Conservation (phyloP, 129 eudicot species). For the Saposhnikovia divaricata region DNA sequence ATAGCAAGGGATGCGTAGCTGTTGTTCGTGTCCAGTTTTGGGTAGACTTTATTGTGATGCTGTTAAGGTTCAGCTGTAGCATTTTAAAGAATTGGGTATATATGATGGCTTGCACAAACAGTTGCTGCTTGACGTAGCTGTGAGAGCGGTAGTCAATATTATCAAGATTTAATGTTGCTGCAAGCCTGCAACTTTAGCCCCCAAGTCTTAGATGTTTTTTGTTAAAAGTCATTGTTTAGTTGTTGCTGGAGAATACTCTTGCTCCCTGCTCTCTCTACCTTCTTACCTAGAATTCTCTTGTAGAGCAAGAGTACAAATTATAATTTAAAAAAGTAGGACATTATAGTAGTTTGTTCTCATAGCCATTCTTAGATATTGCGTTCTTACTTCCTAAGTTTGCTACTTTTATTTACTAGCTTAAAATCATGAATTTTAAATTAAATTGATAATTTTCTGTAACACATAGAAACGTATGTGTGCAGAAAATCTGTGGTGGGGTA, state of each 20-base stretch:
- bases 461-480: too few relatives aligned
- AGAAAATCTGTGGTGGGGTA: too few relatives aligned
- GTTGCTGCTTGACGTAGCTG: constrained; percentile 2
- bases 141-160: not conserved
- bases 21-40: not conserved
- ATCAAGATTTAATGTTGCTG: not conserved
- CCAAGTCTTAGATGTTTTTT: not conserved
- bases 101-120: constrained; percentile 4
- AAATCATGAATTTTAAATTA: too few relatives aligned
- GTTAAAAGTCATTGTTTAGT: not conserved
- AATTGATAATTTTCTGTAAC: too few relatives aligned
- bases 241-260: not conserved
- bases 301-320: not conserved
- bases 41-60: constrained; percentile 1
- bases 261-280: not conserved
- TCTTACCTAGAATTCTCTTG: not conserved
- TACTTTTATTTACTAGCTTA: too few relatives aligned
- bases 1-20: not conserved
- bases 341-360: too few relatives aligned
- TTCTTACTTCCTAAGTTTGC: too few relatives aligned
- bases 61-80: constrained; percentile 10
- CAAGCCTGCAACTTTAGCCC: not conserved
- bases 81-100: not conserved
- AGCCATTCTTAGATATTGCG: too few relatives aligned
- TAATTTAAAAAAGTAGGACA: not conserved